A percentile compares a stretch with the other conserved stretches of the same genome.
Evolutionary conservation across 106 monocot species (phyloP).

Genomic region (Platanthera zijinensis): DNA sequence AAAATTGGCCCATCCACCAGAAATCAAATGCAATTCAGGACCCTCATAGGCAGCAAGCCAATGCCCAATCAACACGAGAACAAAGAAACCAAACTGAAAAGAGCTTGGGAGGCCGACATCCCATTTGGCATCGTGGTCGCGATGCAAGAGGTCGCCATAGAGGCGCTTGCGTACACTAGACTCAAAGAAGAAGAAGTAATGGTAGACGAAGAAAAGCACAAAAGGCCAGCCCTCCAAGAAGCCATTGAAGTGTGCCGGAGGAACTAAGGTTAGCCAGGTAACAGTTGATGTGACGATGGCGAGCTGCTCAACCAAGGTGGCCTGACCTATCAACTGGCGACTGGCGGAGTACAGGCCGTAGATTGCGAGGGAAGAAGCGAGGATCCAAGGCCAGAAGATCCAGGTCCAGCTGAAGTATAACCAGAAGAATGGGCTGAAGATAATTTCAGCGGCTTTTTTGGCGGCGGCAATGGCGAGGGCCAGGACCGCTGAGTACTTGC

Average conservation of each 20-base stretch:
- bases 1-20: conserved; percentile 63
- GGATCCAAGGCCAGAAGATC: conserved; percentile 67
- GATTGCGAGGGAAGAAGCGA: conserved; percentile 28
- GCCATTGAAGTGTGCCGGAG: conserved; percentile 68
- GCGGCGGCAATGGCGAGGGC: conserved; percentile 26
- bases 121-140: conserved; percentile 62
- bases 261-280: conserved; percentile 66
- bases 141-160: conserved; percentile 60
- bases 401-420: conserved; percentile 66
- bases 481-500: conserved; percentile 48
- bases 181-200: conserved; percentile 92
- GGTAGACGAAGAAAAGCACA: conserved; percentile 70
- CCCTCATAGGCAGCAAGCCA: conserved; percentile 67
- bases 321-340: conserved; percentile 21
- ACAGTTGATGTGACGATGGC: conserved; percentile 44
- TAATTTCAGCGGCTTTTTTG: conserved; percentile 12
- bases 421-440: conserved; percentile 73
- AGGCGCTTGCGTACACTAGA: conserved; percentile 51
- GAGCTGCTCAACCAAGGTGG: conserved; percentile 46
- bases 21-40: conserved; percentile 47
- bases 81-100: conserved; percentile 26
- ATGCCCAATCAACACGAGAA: conserved; percentile 39
- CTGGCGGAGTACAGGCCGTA: conserved; percentile 41
- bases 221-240: conserved; percentile 78
- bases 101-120: conserved; percentile 31